These are phyloP conservation scores for Ilyonectria robusta DNA, from an alignment of 2,329 filamentous ascomycete species.

Conservation along the genomic window DNA sequence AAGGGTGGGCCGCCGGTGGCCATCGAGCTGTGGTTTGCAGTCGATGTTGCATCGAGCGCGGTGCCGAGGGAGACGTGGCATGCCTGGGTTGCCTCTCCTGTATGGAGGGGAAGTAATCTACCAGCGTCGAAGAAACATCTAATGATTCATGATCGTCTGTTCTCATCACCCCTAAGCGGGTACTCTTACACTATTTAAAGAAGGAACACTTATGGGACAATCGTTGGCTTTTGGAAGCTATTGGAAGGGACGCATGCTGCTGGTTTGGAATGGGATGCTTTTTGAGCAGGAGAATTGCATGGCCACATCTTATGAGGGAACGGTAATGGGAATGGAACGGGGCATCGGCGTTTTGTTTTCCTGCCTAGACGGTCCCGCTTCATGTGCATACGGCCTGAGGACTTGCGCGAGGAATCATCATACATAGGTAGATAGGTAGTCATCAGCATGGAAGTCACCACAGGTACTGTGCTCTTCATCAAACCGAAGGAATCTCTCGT, in stretches of 20 bases:
- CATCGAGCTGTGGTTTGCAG: conserved; percentile 74
- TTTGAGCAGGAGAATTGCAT: conserved; percentile 2
- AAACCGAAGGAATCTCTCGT: conserved; percentile 11
- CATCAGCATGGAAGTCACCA: conserved; percentile 28
- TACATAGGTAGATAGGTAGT: conserved; percentile 42
- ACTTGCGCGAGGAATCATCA: conserved; percentile 20
- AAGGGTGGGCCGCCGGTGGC: conserved; percentile 58
- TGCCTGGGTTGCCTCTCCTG: conserved; percentile 74
- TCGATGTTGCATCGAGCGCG: conserved; percentile 77
- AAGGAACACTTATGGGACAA: conserved; percentile 1
- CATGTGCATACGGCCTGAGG: conserved; percentile 24
- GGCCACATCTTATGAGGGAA: conserved; percentile 24
- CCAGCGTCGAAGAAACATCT: not conserved
- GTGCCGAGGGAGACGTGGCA: conserved; percentile 74
- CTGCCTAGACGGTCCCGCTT: conserved; percentile 23
- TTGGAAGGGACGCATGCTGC: conserved; percentile 7
- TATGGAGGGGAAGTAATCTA: conserved; percentile 53
- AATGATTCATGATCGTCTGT: conserved; percentile 30
- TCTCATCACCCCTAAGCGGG: conserved; percentile 26
- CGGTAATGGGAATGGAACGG: conserved; percentile 32
- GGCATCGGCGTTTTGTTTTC: conserved; percentile 38
- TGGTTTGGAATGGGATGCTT: conserved; percentile 10
- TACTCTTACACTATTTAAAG: conserved; percentile 17
- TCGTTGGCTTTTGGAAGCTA: conserved; percentile 13
- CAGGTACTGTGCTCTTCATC: conserved; percentile 1